These are phyloP conservation scores for Thalassia testudinum DNA, from an alignment of 116 monocot species.

Conservation along the genomic window DNA sequence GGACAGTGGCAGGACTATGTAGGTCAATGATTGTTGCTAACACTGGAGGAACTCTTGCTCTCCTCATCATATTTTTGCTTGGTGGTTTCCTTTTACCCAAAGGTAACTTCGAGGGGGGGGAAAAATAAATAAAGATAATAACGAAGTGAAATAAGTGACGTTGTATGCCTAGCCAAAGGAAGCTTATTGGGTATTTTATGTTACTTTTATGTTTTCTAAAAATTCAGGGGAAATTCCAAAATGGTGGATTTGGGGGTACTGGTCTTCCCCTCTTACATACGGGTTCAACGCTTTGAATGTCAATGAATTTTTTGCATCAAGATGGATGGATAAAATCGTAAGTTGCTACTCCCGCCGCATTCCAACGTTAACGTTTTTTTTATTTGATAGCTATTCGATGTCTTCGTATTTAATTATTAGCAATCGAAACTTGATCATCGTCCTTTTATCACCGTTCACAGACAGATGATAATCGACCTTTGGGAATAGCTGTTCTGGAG, in stretches of 20 bases:
- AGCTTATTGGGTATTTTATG: too few relatives aligned
- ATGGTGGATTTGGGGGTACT: constrained; percentile 62
- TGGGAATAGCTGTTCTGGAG: constrained; percentile 37
- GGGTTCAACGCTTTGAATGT: constrained; percentile 32
- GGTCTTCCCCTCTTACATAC: constrained; percentile 42
- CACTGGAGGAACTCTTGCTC: constrained; percentile 24
- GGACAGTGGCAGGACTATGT: constrained; percentile 28
- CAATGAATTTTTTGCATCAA: constrained; percentile 37
- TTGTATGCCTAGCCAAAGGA: too few relatives aligned
- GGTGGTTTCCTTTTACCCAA: constrained; percentile 62
- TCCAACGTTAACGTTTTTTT: not conserved
- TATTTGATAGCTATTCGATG: too few relatives aligned
- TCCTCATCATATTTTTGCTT: constrained; percentile 30
- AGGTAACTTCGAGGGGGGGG: too few relatives aligned
- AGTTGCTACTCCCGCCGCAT: not conserved
- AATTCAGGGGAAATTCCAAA: constrained; percentile 25
- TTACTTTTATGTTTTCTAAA: not conserved
- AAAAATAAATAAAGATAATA: too few relatives aligned
- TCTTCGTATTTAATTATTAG: not conserved
- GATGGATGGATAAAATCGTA: constrained; percentile 40
- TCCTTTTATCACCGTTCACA: too few relatives aligned
- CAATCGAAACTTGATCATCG: constrained; percentile 7
- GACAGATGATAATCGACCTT: too few relatives aligned
- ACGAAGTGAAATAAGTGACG: too few relatives aligned
- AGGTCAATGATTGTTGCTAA: constrained; percentile 35